Base-by-base conservation (phyloP, 1,284 basidiomycete genomes). In the Rhodotorula sp. region DNA sequence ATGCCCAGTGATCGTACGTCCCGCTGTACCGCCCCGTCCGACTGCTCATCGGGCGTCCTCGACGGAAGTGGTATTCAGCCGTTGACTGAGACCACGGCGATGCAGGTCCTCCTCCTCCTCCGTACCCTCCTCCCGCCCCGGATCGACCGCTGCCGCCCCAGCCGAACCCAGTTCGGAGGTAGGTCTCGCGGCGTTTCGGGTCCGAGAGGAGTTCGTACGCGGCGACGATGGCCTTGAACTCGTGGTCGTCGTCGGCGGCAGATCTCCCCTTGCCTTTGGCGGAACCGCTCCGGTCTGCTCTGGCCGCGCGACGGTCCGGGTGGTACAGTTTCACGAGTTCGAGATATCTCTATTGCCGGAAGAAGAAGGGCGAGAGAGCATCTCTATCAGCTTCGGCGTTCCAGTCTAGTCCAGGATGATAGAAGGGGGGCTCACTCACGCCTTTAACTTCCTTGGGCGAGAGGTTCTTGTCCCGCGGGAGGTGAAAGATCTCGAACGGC, bases 201-300 rank as follows among this genome's bases (percentile, higher is more conserved):
- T 77, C 70, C 18, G 71, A 65, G 18, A 78, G 70, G 18, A 78
- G 60, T 50, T 77, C 77, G 64, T 77, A 75, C n/a, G 77, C 77
- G 1, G 70, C 66, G 12, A 72, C 69, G 58, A 78, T 77, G 54
- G 72, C 67, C 64, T 75, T 71, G 61, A 71, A 72, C 54, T 71
- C 62, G 56, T 57, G 21, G 6, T 62, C 71, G 18, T 31, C 50
- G 26, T 69, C 67, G 26, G 50, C 21, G 16, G 16, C 49, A 2
- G 62, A 49, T 23, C 62, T 59, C 15, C 45, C 49, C 49, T 68
- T 66, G 5, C 69, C 66, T 16, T 31, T 34, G 19, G 26, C 5
- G 7, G 54, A 3, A 23, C 43, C 55, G 2, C 23, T 16, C 28
- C 54, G 26, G 6, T 61, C 48, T n/a, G 26, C 28, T n/a, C 28